These are phyloP conservation scores for Leccinum variicolor DNA, from an alignment of 768 basidiomycete species.

Conservation along the genomic window DNA sequence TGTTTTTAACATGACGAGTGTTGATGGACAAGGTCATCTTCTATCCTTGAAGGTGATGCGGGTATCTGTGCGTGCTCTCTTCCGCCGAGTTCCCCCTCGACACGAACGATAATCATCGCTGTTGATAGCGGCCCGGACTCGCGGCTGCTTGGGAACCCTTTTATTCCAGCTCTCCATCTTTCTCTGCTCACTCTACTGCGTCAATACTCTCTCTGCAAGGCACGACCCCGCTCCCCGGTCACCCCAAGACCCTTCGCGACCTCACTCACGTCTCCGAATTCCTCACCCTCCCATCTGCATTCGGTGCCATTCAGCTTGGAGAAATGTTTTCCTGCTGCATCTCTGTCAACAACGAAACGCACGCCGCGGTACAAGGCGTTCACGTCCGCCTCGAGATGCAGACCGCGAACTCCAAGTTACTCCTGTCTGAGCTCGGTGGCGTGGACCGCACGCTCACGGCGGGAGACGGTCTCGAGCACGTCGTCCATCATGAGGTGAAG, in stretches of 20 bases:
- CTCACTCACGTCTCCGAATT: slow-evolving; percentile 76
- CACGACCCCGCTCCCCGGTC: slow-evolving; percentile 59
- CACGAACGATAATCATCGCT: slow-evolving; percentile 2
- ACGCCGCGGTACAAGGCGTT: slow-evolving; percentile 59
- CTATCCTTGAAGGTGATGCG: slow-evolving; percentile 86
- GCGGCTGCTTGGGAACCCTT: slow-evolving; percentile 83
- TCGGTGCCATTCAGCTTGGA: slow-evolving; percentile 85
- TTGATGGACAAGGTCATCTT: slow-evolving; percentile 61
- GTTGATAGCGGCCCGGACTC: slow-evolving; percentile 62
- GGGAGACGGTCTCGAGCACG: slow-evolving; percentile 60
- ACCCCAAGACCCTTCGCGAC: slow-evolving; percentile 83
- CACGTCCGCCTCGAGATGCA: slow-evolving; percentile 82
- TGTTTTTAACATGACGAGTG: slow-evolving; percentile 6
- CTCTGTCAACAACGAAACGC: slow-evolving; percentile 77
- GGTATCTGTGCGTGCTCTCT: slow-evolving; percentile 62
- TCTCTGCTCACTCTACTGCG: slow-evolving; percentile 77
- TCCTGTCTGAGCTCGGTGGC: slow-evolving; percentile 63
- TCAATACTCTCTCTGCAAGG: slow-evolving; percentile 78
- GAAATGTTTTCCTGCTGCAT: slow-evolving; percentile 84
- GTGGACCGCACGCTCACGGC: slow-evolving; percentile 43
- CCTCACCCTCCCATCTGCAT: slow-evolving; percentile 76
- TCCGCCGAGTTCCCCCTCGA: neutral
- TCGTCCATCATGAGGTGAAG: slow-evolving; percentile 88
- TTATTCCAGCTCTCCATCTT: slow-evolving; percentile 78
- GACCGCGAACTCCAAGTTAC: slow-evolving; percentile 63